Evolutionary conservation across 2,329 filamentous ascomycete species (phyloP), one percentile per base, ranked within the genome.

Genomic region (Fusarium denticulatum): DNA sequence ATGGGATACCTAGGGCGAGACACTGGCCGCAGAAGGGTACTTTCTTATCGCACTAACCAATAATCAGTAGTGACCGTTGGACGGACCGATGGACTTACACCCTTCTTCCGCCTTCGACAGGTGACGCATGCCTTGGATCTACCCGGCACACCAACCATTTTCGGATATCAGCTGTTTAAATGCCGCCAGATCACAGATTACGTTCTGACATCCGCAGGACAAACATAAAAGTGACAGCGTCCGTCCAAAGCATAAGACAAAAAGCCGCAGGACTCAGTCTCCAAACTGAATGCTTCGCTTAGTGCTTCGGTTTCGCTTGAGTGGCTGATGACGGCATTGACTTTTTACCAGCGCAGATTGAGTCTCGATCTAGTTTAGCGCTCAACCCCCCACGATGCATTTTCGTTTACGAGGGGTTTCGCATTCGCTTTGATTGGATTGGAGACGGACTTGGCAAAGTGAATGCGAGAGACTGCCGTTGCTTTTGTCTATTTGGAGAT

Each of bases 271-370:
- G 12, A 26, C 24, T 22, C 14, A 0, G 18, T 5, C 3, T 26
- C n/a, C 7, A 32, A 49, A 49, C 5, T 13, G 7, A 46, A 46
- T 22, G 7, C 24, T 8, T 45, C 15, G 42, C 22, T 26, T 45
- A 18, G n/a, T 18, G 12, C 42, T 18, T 45, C 15, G 15, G 3
- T 32, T 18, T 50, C 22, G 28, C 46, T 50, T 50, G 28, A 9
- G 28, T 49, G 11, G 22, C 15, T 47, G 30, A 71, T 71, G 68
- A 71, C 68, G 67, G 32, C 62, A 71, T 71, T 52, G 68, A 71
- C 68, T 71, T 57, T 55, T 47, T 39, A 14, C 9, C 26, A 0
- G 39, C 67, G 68, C 67, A 4, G 68, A 71, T 71, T 71, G 67
- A 71, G 18, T 67, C 68, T 52, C 52, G 45, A 70, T 71, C 8